Conservation (phyloP, 441 rosid genomes). For the Breynia disticha region DNA sequence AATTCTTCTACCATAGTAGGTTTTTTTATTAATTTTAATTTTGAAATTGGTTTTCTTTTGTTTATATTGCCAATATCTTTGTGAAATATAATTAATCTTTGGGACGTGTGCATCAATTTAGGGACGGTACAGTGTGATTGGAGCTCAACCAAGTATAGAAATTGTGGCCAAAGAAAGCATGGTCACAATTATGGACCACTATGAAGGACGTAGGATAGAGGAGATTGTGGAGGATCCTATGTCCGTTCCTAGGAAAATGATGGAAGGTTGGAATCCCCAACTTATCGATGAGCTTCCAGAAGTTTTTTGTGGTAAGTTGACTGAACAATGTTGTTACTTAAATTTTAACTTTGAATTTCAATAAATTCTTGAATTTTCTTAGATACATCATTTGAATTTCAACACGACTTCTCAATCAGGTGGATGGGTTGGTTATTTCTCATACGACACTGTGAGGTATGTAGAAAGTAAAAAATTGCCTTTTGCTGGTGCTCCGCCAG, state of each 20-base stretch:
- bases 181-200: conserved; percentile 78
- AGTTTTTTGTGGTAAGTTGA: conserved; percentile 64
- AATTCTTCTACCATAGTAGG: conserved; percentile 55
- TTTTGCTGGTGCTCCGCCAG: conserved; percentile 56
- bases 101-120: conserved; percentile 13
- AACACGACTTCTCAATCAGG: conserved; percentile 48
- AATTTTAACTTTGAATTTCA: no score
- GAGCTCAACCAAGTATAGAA: conserved; percentile 89
- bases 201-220: conserved; percentile 46
- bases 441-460: conserved; percentile 86
- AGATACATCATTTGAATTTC: not conserved
- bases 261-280: conserved; percentile 84
- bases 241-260: conserved; percentile 66
- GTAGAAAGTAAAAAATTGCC: conserved; percentile 84
- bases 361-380: no score
- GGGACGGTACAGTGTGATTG: conserved; percentile 88
- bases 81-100: conserved; percentile 1
- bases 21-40: not conserved
- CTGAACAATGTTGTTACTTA: not conserved
- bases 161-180: conserved; percentile 73
- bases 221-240: conserved; percentile 85
- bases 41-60: conserved; percentile 1
- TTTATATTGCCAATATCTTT: not conserved
- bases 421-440: conserved; percentile 95
- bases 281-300: conserved; percentile 76